Conservation (phyloP, 2,329 filamentous ascomycete genomes). For the Beauveria sp. region DNA sequence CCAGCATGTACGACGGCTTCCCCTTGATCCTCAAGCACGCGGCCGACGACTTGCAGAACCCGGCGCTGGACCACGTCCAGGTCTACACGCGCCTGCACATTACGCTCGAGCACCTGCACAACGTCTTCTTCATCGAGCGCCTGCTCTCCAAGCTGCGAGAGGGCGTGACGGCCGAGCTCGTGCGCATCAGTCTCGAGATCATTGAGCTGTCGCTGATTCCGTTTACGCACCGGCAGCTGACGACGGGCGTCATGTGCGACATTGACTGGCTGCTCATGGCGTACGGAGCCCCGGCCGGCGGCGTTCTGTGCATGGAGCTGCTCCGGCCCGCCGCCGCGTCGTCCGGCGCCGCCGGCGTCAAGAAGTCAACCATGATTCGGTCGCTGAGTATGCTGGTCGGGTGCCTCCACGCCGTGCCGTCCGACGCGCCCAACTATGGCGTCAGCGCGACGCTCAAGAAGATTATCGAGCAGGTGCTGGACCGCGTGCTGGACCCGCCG, state of each 20-base stretch:
- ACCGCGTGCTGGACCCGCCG: conserved; percentile 35
- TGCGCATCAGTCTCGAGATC: conserved; percentile 38
- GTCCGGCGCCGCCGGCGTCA: conserved; percentile 24
- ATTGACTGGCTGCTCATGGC: conserved; percentile 43
- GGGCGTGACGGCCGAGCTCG: conserved; percentile 29
- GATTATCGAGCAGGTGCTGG: conserved; percentile 42
- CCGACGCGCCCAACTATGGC: conserved; percentile 37
- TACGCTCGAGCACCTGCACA: conserved; percentile 43
- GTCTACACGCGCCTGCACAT: conserved; percentile 38
- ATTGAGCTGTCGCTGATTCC: conserved; percentile 36
- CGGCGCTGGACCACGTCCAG: conserved; percentile 31
- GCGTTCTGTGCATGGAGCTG: conserved; percentile 41
- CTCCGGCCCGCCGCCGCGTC: conserved; percentile 26
- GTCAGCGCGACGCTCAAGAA: conserved; percentile 35
- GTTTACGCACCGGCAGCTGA: conserved; percentile 39
- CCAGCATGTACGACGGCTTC: conserved; percentile 35
- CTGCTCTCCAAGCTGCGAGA: conserved; percentile 38
- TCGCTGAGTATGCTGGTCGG: conserved; percentile 42
- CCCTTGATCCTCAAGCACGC: conserved; percentile 41
- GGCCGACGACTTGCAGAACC: conserved; percentile 42
- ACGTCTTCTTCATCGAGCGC: conserved; percentile 50
- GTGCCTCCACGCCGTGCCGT: conserved; percentile 41
- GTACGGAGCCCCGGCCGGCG: conserved; percentile 39
- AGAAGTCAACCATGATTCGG: conserved; percentile 40
- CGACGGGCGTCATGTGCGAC: conserved; percentile 30